Evolutionary conservation across 371 early-diverging fungal genomes (phyloP).

Genomic region (Scutellospora calospora): DNA sequence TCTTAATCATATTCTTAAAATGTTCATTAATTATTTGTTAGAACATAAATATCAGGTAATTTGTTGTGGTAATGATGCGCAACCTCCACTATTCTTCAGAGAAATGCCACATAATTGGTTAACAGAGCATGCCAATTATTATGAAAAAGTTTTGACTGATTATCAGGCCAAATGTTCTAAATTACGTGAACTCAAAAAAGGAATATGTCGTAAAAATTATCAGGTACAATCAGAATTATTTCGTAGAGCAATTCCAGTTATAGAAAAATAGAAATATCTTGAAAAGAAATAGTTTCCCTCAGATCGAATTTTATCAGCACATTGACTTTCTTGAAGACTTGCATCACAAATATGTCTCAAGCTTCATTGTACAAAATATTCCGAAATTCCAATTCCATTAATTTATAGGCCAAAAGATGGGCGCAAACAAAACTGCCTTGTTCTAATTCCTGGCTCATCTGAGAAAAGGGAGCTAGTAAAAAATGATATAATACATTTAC

Average conservation of each 20-base stretch:
- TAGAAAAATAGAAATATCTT: constrained; percentile 34
- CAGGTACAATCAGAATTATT: constrained; percentile 13
- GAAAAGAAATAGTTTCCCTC: constrained; percentile 3
- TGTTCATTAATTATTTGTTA: constrained; percentile 40
- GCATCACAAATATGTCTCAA: constrained; percentile 34
- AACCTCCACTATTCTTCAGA: background rate
- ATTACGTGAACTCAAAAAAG: background rate
- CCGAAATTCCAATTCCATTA: constrained; percentile 18
- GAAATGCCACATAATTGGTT: constrained; percentile 28
- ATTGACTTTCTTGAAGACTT: constrained; percentile 33
- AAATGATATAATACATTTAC: constrained; percentile 35
- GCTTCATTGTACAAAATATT: constrained; percentile 38
- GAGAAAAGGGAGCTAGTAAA: constrained; percentile 30
- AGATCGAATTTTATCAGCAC: constrained; percentile 12
- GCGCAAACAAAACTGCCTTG: constrained; percentile 30
- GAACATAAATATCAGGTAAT: constrained; percentile 36
- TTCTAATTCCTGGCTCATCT: constrained; percentile 25
- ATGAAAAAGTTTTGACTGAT: constrained; percentile 37
- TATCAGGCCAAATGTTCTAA: constrained; percentile 27
- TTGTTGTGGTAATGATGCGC: background rate
- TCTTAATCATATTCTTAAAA: constrained; percentile 12
- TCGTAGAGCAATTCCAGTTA: background rate
- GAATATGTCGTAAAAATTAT: background rate
- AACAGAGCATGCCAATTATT: constrained; percentile 29
- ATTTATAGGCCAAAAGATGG: constrained; percentile 40